Percentiles rank a stretch among this genome's conserved stretches.
Conservation (phyloP, 2,329 filamentous ascomycete genomes). For the Arthrinium phaeospermum region DNA sequence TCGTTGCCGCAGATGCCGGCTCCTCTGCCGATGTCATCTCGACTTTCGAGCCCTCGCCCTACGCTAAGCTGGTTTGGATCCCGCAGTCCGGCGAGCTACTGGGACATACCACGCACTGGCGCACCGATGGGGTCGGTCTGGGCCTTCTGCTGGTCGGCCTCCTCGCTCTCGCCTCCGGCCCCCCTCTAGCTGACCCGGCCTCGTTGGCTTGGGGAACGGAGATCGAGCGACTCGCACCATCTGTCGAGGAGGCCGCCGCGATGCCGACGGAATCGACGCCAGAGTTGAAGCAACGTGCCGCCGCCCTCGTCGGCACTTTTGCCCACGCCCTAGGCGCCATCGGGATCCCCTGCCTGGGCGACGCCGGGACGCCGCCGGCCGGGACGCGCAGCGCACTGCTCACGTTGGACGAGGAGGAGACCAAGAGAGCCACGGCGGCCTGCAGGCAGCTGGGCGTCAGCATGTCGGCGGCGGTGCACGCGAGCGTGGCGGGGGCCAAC, state of each 20-base stretch:
- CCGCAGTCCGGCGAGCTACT: slow-evolving; percentile 27
- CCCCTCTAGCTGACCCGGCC: slow-evolving; percentile 29
- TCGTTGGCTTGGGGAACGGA: slow-evolving; percentile 38
- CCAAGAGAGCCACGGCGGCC: slow-evolving; percentile 28
- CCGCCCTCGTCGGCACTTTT: slow-evolving; percentile 28
- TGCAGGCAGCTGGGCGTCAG: slow-evolving; percentile 31
- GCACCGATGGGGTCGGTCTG: slow-evolving; percentile 35
- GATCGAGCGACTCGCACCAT: slow-evolving; percentile 28
- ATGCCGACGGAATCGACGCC: slow-evolving; percentile 26
- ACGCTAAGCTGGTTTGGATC: slow-evolving; percentile 31
- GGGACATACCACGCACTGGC: slow-evolving; percentile 36
- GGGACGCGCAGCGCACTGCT: slow-evolving; percentile 24
- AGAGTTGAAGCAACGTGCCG: slow-evolving; percentile 28
- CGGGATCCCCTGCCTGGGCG: slow-evolving; percentile 31
- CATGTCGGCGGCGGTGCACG: slow-evolving; percentile 39
- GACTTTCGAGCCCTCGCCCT: slow-evolving; percentile 29
- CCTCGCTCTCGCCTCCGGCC: slow-evolving; percentile 27
- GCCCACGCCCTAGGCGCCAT: slow-evolving; percentile 29
- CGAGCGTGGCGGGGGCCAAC: slow-evolving; percentile 37
- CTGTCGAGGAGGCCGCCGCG: slow-evolving; percentile 33
- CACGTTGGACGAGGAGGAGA: slow-evolving; percentile 28
- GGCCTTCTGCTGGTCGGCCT: slow-evolving; percentile 35
- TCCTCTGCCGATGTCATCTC: slow-evolving; percentile 30
- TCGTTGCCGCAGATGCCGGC: slow-evolving; percentile 24
- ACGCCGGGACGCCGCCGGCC: slow-evolving; percentile 27